Conservation (phyloP, 2,329 filamentous ascomycete genomes). For the Diaporthe humulicola region DNA sequence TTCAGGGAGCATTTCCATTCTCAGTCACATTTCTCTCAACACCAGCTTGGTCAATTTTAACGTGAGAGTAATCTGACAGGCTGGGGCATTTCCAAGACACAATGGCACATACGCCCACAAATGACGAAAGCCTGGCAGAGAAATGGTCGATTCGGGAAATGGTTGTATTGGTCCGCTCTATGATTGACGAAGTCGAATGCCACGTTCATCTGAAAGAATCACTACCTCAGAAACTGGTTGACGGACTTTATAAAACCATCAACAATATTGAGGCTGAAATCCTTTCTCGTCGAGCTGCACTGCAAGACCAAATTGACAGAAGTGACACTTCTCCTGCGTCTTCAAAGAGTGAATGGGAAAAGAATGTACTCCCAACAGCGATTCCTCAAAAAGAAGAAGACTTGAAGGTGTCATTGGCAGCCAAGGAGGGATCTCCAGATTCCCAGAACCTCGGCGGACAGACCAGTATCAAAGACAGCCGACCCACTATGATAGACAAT, state of each 20-base stretch:
- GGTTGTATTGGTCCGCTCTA: rapidly evolving
- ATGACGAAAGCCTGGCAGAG: neutral
- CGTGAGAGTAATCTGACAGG: neutral
- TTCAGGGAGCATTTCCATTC: neutral
- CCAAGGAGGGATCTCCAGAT: rapidly evolving
- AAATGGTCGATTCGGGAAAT: neutral
- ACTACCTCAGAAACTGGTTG: neutral
- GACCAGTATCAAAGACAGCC: neutral
- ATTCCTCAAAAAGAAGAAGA: too few species aligned
- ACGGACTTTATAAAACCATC: neutral
- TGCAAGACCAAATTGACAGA: neutral
- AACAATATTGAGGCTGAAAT: neutral
- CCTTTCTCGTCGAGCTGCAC: neutral
- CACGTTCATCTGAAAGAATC: neutral
- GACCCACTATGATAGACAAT: neutral
- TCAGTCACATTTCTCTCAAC: too few species aligned
- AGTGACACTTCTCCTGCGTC: rapidly evolving
- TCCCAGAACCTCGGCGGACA: neutral
- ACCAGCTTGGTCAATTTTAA: neutral
- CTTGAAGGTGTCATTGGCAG: too few species aligned
- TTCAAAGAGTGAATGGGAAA: neutral
- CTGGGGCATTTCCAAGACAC: neutral
- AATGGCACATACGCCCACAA: neutral
- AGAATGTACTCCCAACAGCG: neutral
- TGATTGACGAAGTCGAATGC: neutral